Percentiles rank a stretch among this genome's conserved stretches.
Evolutionary conservation across 1,284 basidiomycete genomes (phyloP).

Genomic region (Volvariella surrecta): DNA sequence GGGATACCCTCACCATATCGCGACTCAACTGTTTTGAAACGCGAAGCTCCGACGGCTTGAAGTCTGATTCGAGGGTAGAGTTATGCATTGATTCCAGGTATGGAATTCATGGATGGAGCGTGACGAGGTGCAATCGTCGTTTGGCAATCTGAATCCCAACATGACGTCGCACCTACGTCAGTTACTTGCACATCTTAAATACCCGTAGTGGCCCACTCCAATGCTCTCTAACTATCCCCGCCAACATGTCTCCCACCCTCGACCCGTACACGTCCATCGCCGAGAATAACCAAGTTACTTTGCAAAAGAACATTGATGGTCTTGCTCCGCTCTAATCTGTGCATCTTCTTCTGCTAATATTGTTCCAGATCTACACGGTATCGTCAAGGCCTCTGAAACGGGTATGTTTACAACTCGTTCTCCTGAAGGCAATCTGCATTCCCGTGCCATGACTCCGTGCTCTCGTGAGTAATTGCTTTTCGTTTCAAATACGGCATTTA

Average conservation of each 20-base stretch:
- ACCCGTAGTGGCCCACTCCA: neutral
- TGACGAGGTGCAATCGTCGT: neutral
- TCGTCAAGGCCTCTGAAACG: conserved; percentile 53
- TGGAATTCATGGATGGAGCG: too few species aligned
- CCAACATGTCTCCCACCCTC: conserved; percentile 29
- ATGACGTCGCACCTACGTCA: conserved; percentile 9
- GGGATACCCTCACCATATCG: too few species aligned
- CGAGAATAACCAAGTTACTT: conserved; percentile 41
- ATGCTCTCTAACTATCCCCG: neutral
- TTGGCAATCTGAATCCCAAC: conserved; percentile 1
- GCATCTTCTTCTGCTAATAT: neutral
- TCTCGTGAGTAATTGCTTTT: conserved; percentile 37
- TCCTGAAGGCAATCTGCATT: conserved; percentile 70
- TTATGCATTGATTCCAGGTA: too few species aligned
- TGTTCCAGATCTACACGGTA: conserved; percentile 44
- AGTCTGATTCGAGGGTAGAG: neutral
- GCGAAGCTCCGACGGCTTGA: too few species aligned
- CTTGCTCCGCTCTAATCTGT: conserved; percentile 5
- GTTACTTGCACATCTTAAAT: conserved; percentile 8
- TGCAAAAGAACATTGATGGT: conserved; percentile 62
- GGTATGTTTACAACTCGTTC: conserved; percentile 80
- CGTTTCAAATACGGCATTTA: neutral
- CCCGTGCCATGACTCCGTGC: conserved; percentile 76
- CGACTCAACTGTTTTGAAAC: conserved; percentile 5
- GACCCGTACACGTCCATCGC: conserved; percentile 63